Evolutionary conservation across 441 rosid species (phyloP), one percentile per base, ranked within the genome.

Genomic region (Syzygium malaccense): DNA sequence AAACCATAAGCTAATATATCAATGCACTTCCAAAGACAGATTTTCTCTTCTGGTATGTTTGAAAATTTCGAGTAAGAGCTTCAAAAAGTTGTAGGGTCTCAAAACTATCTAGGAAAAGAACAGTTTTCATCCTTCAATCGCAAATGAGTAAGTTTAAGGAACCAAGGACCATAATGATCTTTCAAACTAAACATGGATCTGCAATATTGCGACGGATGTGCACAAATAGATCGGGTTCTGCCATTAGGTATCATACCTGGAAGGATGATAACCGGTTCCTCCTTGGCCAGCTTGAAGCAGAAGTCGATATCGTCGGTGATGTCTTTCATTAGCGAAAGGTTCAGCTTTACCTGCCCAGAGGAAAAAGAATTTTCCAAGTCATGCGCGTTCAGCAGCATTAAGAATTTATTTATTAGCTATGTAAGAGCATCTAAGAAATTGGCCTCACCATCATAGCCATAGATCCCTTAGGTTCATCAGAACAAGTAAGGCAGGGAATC

Each of bases 211-310:
- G 6, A 75, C 6, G 25, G 53, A 75, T 12, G 45, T 41, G 84
- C 84, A 25, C 8, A 41, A 41, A 23, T 23, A 41, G 51, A 75
- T 41, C 9, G 28, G 84, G n/a, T 37, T 75, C 6, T 23, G 84
- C 49, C 84, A 23, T 8, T 75, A 41, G 84, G 25, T 48, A 87
- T 78, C 89, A 86, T 90, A 95, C 99, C 99, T 6, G 99, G 98
- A 92, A 97, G 98, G 93, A 97, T 92, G 55, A 96, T 95, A 55
- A 97, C 96, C n/a, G 96, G 94, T 94, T 97, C 99, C 92, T 97
- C 99, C 91, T 94, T 94, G 62, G 95, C 98, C 86, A 97, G 92
- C 91, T 96, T 95, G 94, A 97, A 96, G 91, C 99, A 96, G 92
- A 97, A 96, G 91, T 97, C 99, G 19, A 95, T 93, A 88, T 97